Evolutionary conservation across 179 eudicot genomes (phyloP).

Genomic region (Beta corolliflora): DNA sequence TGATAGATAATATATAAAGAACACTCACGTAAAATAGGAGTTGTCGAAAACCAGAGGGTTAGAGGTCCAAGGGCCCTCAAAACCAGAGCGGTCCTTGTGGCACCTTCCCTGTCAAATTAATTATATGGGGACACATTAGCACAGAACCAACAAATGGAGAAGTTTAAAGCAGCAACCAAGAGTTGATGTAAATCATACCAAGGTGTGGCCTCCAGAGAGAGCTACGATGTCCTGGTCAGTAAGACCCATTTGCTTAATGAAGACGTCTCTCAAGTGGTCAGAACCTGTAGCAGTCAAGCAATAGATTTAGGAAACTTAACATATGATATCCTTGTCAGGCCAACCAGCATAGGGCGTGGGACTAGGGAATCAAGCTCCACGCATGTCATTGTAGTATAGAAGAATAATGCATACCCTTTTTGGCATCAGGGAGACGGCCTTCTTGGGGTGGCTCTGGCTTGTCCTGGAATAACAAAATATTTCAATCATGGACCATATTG

Average conservation of each 20-base stretch:
- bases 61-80: slow-evolving; percentile 84
- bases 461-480: slow-evolving; percentile 48
- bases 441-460: slow-evolving; percentile 66
- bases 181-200: slow-evolving; percentile 45
- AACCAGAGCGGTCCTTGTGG: slow-evolving; percentile 94
- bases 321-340: not conserved
- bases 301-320: not conserved
- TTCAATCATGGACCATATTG: not conserved
- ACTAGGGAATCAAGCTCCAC: not conserved
- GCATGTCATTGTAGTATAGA: not conserved
- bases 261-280: slow-evolving; percentile 83
- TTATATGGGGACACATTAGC: not conserved
- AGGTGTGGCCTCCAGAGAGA: slow-evolving; percentile 85
- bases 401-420: slow-evolving; percentile 46
- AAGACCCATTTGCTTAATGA: slow-evolving; percentile 82
- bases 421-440: slow-evolving; percentile 90
- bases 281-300: slow-evolving; percentile 46
- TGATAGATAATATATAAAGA: not conserved
- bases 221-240: slow-evolving; percentile 78
- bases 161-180: not conserved
- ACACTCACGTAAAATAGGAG: slow-evolving; percentile 69
- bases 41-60: slow-evolving; percentile 88
- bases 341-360: not conserved
- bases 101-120: slow-evolving; percentile 60
- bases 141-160: not conserved